Percentiles rank a stretch among this genome's conserved stretches.
These are phyloP conservation scores for Neckera pumila DNA, from an alignment of 225 moss, liverwort and hornwort genomes.

Conservation along the genomic window DNA sequence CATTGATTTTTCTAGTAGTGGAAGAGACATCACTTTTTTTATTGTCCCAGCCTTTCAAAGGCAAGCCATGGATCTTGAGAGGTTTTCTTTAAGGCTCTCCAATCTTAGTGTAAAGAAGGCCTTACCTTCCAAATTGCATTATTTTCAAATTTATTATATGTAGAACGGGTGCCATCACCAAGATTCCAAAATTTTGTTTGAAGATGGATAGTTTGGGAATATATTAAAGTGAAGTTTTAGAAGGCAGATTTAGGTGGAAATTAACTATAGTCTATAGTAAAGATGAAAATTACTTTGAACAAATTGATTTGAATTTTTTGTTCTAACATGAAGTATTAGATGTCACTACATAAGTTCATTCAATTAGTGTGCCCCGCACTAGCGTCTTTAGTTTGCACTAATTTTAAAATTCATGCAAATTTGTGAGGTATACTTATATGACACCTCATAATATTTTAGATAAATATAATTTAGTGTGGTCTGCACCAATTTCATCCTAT, in stretches of 20 bases:
- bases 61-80: not conserved
- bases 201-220: not conserved
- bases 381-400: not conserved
- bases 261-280: not conserved
- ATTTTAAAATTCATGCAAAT: not conserved
- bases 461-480: not conserved
- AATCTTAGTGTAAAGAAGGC: too few species aligned
- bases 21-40: too few species aligned
- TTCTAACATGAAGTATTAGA: not conserved
- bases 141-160: not conserved
- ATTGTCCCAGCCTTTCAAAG: not conserved
- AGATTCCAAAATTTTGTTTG: not conserved
- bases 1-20: too few species aligned
- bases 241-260: not conserved
- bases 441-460: not conserved
- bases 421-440: not conserved
- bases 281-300: not conserved
- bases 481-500: not conserved
- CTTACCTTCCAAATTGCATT: not conserved
- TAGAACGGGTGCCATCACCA: not conserved
- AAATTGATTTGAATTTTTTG: not conserved
- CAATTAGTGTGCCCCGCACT: fast-evolving
- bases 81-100: not conserved
- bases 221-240: too few species aligned
- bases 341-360: not conserved